phyloP scores from a whole-genome alignment of 768 basidiomycete species.

The Serendipita indica region DNA sequence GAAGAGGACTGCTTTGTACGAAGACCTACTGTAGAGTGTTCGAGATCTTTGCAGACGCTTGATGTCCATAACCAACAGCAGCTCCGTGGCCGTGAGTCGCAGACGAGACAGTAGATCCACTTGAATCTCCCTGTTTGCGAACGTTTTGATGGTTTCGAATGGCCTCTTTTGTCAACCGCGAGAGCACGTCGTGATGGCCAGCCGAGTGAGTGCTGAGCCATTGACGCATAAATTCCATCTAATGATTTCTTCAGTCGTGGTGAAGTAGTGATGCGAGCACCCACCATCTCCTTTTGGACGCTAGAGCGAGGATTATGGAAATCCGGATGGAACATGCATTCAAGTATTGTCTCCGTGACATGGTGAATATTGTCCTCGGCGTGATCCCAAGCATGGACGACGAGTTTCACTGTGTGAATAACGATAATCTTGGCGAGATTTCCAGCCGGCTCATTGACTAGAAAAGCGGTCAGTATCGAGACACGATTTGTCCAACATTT shows the following conservation, averaged over 20 bases:
- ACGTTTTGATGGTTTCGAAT: constrained; percentile 63
- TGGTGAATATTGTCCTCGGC: constrained; percentile 39
- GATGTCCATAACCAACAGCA: background rate
- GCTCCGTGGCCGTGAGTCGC: background rate
- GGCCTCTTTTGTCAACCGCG: constrained; percentile 45
- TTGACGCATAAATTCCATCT: constrained; percentile 40
- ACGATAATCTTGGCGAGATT: constrained; percentile 54
- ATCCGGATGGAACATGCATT: constrained; percentile 75
- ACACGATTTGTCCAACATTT: background rate
- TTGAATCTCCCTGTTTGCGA: constrained; percentile 40
- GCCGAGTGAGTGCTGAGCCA: constrained; percentile 44
- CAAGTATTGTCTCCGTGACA: constrained; percentile 45
- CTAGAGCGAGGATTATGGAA: constrained; percentile 51
- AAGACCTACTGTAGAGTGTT: background rate
- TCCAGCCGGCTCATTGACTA: constrained; percentile 69
- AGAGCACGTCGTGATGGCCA: constrained; percentile 34
- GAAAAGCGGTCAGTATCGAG: constrained; percentile 1
- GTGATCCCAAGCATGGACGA: constrained; percentile 76
- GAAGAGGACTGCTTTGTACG: background rate
- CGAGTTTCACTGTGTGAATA: constrained; percentile 45
- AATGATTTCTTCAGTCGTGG: background rate
- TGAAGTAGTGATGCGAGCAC: constrained; percentile 7
- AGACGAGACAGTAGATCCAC: constrained; percentile 21
- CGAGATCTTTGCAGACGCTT: background rate
- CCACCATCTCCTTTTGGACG: constrained; percentile 56